Evolutionary conservation across 2,329 filamentous ascomycete genomes (phyloP).

Genomic region (Penicillium crustosum): DNA sequence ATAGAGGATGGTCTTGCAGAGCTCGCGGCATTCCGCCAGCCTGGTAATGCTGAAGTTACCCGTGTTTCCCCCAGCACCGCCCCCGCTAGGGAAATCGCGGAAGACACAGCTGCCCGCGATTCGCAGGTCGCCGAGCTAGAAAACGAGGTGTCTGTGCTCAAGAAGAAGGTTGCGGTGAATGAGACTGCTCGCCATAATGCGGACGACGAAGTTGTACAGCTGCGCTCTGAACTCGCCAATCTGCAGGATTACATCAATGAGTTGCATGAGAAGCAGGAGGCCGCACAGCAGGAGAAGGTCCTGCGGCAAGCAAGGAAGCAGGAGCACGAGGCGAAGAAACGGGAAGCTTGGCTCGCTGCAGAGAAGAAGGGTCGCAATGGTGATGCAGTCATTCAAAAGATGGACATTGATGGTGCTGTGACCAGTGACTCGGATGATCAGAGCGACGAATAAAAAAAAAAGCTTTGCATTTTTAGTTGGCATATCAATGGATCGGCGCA

Average conservation of each 20-base stretch:
- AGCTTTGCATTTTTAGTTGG: conserved; percentile 1
- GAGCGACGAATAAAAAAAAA: conserved; percentile 31
- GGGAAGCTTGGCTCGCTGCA: conserved; percentile 47
- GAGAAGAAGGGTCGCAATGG: conserved; percentile 47
- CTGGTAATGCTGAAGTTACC: conserved; percentile 24
- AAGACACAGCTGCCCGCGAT: conserved; percentile 26
- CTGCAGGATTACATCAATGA: conserved; percentile 42
- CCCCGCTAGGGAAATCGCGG: conserved; percentile 9
- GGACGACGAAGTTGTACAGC: conserved; percentile 36
- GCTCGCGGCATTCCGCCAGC: conserved; percentile 31
- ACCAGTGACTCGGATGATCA: conserved; percentile 40
- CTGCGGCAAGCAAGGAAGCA: conserved; percentile 41
- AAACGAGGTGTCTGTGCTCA: conserved; percentile 41
- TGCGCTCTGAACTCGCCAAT: conserved; percentile 37
- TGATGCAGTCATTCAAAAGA: conserved; percentile 39
- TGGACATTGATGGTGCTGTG: conserved; percentile 37
- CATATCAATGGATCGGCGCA: conserved; percentile 9
- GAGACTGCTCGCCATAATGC: conserved; percentile 39
- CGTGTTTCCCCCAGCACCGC: conserved; percentile 14
- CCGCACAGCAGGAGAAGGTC: conserved; percentile 33
- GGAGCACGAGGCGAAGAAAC: conserved; percentile 40
- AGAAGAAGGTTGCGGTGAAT: conserved; percentile 37
- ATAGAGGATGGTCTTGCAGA: conserved; percentile 45
- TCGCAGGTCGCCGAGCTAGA: conserved; percentile 37
- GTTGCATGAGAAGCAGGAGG: conserved; percentile 42